Evolutionary conservation across 176 grass and related monocot species (phyloP).

Genomic region (Aechmea fasciata): DNA sequence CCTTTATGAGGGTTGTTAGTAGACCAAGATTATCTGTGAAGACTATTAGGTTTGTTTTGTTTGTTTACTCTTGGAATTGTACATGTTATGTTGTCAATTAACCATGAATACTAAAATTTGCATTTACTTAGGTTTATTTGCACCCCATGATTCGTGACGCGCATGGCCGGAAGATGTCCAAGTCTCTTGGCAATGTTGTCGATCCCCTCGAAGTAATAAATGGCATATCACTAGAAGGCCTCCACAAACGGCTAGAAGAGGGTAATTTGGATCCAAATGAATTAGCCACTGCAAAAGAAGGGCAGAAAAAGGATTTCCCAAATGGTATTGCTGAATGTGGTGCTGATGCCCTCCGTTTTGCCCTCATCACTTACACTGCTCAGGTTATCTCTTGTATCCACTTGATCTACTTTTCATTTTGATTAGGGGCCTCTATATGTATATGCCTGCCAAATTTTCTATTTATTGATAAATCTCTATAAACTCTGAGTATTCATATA

Average conservation of each 20-base stretch:
- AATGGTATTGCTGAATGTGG: slow-evolving; percentile 93
- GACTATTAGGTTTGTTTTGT: no score
- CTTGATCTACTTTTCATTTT: background rate
- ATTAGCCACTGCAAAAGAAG: slow-evolving; percentile 47
- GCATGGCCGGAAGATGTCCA: slow-evolving; percentile 78
- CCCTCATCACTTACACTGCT: slow-evolving; percentile 40
- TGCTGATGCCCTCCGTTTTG: slow-evolving; percentile 79
- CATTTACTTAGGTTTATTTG: slow-evolving; percentile 57
- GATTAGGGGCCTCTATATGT: background rate
- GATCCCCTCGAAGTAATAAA: slow-evolving; percentile 90
- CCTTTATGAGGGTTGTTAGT: no score
- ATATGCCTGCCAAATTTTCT: no score
- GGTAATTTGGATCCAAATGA: slow-evolving; percentile 82
- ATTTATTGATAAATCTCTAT: no score
- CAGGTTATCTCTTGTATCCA: background rate
- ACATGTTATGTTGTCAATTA: background rate
- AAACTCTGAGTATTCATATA: no score
- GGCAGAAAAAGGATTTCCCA: slow-evolving; percentile 68
- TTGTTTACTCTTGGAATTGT: background rate
- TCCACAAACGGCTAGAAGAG: slow-evolving; percentile 68
- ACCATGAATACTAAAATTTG: background rate
- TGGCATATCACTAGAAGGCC: slow-evolving; percentile 53
- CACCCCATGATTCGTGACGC: slow-evolving; percentile 90
- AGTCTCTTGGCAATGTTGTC: slow-evolving; percentile 75
- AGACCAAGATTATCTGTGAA: no score